Conservation (phyloP, 2,329 filamentous ascomycete species). For the Penicillium rolfsii region DNA sequence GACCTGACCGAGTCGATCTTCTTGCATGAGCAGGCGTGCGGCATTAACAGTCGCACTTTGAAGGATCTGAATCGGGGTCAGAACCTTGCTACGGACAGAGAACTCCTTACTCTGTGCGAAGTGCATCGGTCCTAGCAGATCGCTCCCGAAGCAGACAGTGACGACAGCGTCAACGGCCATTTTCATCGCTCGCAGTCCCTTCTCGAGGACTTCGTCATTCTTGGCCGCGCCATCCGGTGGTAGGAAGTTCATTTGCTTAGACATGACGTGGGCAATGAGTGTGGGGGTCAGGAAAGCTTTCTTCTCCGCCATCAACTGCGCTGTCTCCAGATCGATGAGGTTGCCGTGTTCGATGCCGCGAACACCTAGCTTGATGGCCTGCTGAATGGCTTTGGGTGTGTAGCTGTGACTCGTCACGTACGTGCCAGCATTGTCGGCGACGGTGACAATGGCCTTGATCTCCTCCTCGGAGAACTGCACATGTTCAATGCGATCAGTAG, state of each 20-base stretch:
- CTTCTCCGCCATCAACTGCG: conserved; percentile 55
- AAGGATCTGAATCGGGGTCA: conserved; percentile 51
- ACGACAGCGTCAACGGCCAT: conserved; percentile 58
- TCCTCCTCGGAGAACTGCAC: conserved; percentile 62
- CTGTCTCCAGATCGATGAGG: conserved; percentile 49
- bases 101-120: conserved; percentile 57
- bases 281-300: conserved; percentile 59
- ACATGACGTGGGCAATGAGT: conserved; percentile 57
- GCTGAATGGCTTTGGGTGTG: conserved; percentile 58
- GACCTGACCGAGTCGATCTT: conserved; percentile 55
- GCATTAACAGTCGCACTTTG: conserved; percentile 58
- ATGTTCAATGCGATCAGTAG: conserved; percentile 58
- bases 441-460: conserved; percentile 57
- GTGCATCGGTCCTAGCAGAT: conserved; percentile 57
- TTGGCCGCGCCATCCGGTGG: conserved; percentile 49
- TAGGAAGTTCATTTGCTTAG: conserved; percentile 41
- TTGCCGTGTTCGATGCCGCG: conserved; percentile 60
- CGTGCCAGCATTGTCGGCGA: conserved; percentile 54
- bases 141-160: conserved; percentile 60
- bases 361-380: conserved; percentile 60
- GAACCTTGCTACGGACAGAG: conserved; percentile 48
- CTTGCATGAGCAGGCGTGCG: conserved; percentile 54
- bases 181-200: conserved; percentile 52
- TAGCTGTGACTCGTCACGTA: conserved; percentile 64
- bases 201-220: conserved; percentile 54